phyloP scores from a whole-genome alignment of 768 basidiomycete genomes.

The Pleurotus salmoneostramineus region DNA sequence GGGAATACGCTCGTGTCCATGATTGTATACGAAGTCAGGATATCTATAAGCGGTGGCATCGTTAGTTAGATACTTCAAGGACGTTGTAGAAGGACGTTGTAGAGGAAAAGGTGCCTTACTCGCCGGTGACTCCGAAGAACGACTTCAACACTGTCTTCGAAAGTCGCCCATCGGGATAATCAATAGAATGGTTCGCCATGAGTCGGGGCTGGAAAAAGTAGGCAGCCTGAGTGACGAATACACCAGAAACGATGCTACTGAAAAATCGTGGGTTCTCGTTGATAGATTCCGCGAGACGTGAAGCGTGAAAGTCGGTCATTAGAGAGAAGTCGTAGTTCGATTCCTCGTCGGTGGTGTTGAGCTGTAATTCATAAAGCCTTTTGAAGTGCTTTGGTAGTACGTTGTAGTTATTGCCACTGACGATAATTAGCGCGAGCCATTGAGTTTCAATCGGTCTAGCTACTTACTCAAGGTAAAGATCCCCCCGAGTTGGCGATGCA shows the following conservation, averaged over 20 bases:
- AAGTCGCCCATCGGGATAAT: slow-evolving; percentile 5
- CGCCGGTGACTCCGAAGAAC: not conserved
- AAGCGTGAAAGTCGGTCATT: not conserved
- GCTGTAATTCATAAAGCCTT: not conserved
- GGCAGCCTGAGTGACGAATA: not conserved
- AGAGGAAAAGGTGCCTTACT: not conserved
- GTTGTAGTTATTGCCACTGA: not conserved
- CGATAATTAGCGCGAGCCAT: not conserved
- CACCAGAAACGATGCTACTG: not conserved
- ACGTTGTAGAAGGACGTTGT: too few species aligned
- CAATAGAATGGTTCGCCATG: slow-evolving; percentile 7
- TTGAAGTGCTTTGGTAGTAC: not conserved
- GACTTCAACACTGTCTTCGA: slow-evolving; percentile 1
- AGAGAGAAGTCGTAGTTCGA: not conserved
- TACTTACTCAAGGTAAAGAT: not conserved
- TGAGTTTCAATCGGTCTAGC: not conserved
- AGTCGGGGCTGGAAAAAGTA: slow-evolving; percentile 2
- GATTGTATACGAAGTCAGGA: not conserved
- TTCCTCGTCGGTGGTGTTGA: not conserved
- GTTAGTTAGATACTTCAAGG: not conserved
- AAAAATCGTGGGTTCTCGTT: slow-evolving; percentile 4
- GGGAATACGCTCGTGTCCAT: slow-evolving; percentile 8
- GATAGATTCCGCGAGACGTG: slow-evolving; percentile 2
- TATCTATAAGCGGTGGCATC: not conserved
- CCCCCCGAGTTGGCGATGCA: not conserved